phyloP scores from a whole-genome alignment of 2,329 filamentous ascomycete species.

The Meredithiella fracta region DNA sequence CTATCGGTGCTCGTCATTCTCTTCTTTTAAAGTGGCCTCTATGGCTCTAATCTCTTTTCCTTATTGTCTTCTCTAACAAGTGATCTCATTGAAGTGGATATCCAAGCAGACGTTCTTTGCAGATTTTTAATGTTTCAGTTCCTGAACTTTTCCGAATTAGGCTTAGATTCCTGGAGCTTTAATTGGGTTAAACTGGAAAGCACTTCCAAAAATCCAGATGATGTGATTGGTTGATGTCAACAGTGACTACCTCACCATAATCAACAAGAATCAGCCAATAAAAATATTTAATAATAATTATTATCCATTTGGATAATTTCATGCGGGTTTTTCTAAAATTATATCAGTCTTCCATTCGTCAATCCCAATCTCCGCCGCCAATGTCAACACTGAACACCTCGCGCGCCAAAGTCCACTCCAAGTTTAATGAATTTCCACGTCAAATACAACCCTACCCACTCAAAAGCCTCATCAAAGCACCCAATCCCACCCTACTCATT shows the following conservation, averaged over 20 bases:
- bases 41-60: background rate
- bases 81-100: background rate
- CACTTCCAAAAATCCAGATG: background rate
- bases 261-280: background rate
- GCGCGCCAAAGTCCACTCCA: background rate
- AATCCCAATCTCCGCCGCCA: background rate
- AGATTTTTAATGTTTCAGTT: background rate
- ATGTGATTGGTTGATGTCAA: background rate
- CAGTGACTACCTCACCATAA: background rate
- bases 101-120: background rate
- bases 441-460: background rate
- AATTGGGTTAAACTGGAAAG: background rate
- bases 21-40: background rate
- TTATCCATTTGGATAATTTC: too few species aligned
- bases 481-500: background rate
- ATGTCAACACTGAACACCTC: background rate
- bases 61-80: background rate
- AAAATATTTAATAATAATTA: too few species aligned
- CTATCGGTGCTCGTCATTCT: background rate
- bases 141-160: background rate
- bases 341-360: background rate
- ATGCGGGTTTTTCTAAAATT: too few species aligned
- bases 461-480: background rate
- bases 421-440: background rate
- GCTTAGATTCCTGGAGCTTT: background rate